Evolutionary conservation across 2,329 filamentous ascomycete genomes (phyloP).

Genomic region (Amauroascus verrucosus): DNA sequence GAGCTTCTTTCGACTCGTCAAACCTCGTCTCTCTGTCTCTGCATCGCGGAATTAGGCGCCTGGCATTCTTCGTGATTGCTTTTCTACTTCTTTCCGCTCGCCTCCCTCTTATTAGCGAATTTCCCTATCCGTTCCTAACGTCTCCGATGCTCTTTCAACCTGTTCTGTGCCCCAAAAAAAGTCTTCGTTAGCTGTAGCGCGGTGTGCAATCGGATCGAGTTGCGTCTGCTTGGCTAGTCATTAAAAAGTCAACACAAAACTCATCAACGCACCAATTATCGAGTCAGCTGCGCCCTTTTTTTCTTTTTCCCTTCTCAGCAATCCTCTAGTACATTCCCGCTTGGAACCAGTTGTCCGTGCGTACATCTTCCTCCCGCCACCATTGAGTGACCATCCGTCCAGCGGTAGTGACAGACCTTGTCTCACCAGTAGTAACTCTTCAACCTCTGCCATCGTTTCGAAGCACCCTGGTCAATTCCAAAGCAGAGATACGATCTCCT

Average conservation of each 20-base stretch:
- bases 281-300: conserved; percentile 1
- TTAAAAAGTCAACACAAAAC: background rate
- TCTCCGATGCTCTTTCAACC: conserved; percentile 1
- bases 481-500: conserved; percentile 11
- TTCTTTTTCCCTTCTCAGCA: background rate
- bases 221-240: conserved; percentile 1
- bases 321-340: background rate
- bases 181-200: conserved; percentile 9
- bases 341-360: conserved; percentile 8
- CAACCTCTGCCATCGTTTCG: conserved; percentile 15
- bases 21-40: background rate
- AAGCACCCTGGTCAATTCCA: conserved; percentile 3
- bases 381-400: background rate
- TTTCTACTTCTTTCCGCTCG: conserved; percentile 2
- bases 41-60: background rate
- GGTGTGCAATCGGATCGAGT: conserved; percentile 1
- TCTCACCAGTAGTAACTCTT: conserved; percentile 8
- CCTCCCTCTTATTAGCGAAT: conserved; percentile 1
- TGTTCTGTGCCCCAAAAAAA: background rate
- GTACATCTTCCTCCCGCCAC: conserved; percentile 10
- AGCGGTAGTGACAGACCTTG: conserved; percentile 8
- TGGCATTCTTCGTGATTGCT: conserved; percentile 6
- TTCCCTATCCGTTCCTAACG: background rate
- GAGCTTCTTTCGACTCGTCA: conserved; percentile 5
- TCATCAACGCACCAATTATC: conserved; percentile 6